Evolutionary conservation across 305 asterid genomes (phyloP).

Genomic region (Ruellia speciosa): DNA sequence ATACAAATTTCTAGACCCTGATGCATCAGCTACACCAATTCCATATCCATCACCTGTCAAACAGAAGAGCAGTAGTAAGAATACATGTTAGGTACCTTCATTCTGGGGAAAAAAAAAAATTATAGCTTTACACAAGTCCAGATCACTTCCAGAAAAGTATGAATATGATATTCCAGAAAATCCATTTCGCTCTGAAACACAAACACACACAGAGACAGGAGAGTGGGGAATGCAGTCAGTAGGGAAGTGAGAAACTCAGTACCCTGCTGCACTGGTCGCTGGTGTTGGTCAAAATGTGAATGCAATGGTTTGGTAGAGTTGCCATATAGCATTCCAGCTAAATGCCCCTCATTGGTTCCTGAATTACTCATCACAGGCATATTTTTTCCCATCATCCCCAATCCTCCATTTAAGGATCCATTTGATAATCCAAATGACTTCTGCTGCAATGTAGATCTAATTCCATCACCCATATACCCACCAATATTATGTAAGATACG

Average conservation of each 20-base stretch:
- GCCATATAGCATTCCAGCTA: slow-evolving; percentile 42
- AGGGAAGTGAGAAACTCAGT: too few species aligned
- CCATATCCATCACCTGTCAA: slow-evolving; percentile 62
- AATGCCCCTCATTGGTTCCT: slow-evolving; percentile 53
- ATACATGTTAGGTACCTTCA: slow-evolving; percentile 11
- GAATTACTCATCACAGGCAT: slow-evolving; percentile 48
- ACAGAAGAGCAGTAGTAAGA: slow-evolving; percentile 26
- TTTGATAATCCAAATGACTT: slow-evolving; percentile 64
- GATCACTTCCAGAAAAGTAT: too few species aligned
- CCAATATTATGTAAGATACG: slow-evolving; percentile 80
- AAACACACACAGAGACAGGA: too few species aligned
- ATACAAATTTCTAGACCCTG: slow-evolving; percentile 57
- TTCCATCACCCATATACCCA: slow-evolving; percentile 77
- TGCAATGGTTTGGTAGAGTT: slow-evolving; percentile 54
- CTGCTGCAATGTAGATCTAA: slow-evolving; percentile 75
- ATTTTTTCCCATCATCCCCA: slow-evolving; percentile 65
- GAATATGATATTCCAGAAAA: too few species aligned
- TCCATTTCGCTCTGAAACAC: too few species aligned
- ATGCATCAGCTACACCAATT: slow-evolving; percentile 44
- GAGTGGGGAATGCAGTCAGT: too few species aligned
- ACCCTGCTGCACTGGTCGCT: slow-evolving; percentile 57
- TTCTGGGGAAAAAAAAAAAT: too few species aligned
- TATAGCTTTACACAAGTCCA: too few species aligned
- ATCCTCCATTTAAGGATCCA: slow-evolving; percentile 61
- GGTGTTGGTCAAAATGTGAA: slow-evolving; percentile 58